Evolutionary conservation across 1,284 basidiomycete genomes (phyloP).

Genomic region (Gomphus bonarii): DNA sequence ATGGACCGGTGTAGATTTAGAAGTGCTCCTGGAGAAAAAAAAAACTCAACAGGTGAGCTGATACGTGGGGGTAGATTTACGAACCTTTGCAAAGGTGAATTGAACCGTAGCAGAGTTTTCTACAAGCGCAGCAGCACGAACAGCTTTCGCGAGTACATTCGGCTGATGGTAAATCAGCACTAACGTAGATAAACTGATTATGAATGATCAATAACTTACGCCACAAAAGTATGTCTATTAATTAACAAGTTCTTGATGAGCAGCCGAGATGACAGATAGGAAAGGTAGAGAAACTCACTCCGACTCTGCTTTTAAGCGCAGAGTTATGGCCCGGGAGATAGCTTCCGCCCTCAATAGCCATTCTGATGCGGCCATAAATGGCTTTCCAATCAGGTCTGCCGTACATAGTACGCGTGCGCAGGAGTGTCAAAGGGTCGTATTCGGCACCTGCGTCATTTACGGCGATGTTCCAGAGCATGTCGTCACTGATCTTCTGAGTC

Average conservation of each 20-base stretch:
- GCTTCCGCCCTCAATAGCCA: slow-evolving; percentile 66
- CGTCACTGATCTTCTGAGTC: slow-evolving; percentile 75
- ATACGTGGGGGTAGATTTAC: not conserved
- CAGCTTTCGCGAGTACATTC: slow-evolving; percentile 55
- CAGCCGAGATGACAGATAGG: slow-evolving; percentile 5
- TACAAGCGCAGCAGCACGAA: slow-evolving; percentile 57
- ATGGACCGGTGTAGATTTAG: not conserved
- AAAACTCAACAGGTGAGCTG: not conserved
- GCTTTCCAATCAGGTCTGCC: slow-evolving; percentile 80
- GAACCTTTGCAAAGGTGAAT: slow-evolving; percentile 70
- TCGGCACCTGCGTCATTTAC: slow-evolving; percentile 76
- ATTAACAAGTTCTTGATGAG: slow-evolving; percentile 5
- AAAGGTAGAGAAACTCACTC: slow-evolving; percentile 36
- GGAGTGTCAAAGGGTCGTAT: slow-evolving; percentile 77
- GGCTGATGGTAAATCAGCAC: slow-evolving; percentile 25
- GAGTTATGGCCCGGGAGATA: slow-evolving; percentile 71
- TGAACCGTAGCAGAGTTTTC: slow-evolving; percentile 45
- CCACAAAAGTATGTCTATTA: slow-evolving; percentile 80
- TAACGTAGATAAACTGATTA: not conserved
- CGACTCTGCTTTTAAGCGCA: slow-evolving; percentile 73
- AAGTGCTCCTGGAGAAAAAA: not conserved
- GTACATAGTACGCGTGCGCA: slow-evolving; percentile 78
- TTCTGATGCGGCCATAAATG: slow-evolving; percentile 63
- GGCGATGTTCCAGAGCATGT: slow-evolving; percentile 85
- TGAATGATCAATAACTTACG: slow-evolving; percentile 15